Evolutionary conservation across 495 filamentous ascomycete genomes (phyloP).

Genomic region (Penicillium canescens): DNA sequence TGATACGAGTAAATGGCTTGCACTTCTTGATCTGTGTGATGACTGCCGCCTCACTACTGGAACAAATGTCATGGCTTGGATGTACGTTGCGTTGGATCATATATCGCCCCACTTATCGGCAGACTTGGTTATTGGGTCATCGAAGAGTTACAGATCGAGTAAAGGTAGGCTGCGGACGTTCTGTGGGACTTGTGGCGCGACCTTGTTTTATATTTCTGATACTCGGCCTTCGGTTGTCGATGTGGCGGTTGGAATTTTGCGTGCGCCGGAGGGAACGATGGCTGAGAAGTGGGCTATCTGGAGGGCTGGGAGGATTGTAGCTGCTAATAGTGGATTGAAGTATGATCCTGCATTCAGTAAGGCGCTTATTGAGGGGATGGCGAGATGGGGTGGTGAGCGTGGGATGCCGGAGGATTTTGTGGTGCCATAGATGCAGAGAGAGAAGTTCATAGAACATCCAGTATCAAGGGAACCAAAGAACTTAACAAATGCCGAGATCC

Average conservation of each 20-base stretch:
- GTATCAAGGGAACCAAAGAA: not conserved
- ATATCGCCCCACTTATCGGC: constrained; percentile 19
- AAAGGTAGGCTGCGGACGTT: constrained; percentile 49
- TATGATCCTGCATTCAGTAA: constrained; percentile 31
- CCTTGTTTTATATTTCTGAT: constrained; percentile 47
- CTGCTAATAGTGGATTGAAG: constrained; percentile 29
- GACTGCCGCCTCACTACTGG: constrained; percentile 51
- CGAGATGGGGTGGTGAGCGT: constrained; percentile 21
- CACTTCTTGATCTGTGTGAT: constrained; percentile 47
- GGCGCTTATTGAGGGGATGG: constrained; percentile 31
- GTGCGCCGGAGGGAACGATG: constrained; percentile 47
- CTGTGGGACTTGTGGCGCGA: constrained; percentile 53
- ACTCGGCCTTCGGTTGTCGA: constrained; percentile 47
- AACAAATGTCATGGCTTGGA: constrained; percentile 48
- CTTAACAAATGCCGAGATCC: too few species aligned
- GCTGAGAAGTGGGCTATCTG: constrained; percentile 46
- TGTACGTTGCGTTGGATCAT: constrained; percentile 32
- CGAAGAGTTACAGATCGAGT: constrained; percentile 46
- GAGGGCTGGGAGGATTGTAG: constrained; percentile 26
- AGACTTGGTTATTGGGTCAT: constrained; percentile 42
- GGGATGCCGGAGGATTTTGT: constrained; percentile 20
- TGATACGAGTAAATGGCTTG: constrained; percentile 39
- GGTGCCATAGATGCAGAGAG: constrained; percentile 2
- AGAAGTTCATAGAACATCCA: not conserved
- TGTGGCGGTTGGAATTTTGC: constrained; percentile 50